Evolutionary conservation across 371 early-diverging fungal species (phyloP).

Genomic region (Massospora cicadina): DNA sequence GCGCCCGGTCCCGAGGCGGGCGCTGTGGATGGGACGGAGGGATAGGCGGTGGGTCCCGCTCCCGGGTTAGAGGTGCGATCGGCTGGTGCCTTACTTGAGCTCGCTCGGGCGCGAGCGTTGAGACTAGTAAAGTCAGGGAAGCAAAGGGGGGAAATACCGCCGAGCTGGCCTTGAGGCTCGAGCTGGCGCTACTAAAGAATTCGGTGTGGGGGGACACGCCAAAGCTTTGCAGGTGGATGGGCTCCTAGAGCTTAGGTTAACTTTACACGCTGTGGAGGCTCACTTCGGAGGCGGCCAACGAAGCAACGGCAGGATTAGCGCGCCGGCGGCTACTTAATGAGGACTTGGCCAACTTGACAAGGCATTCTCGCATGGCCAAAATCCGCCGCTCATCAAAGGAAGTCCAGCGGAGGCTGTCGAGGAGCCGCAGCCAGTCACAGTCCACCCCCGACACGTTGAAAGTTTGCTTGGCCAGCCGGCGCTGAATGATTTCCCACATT

Average conservation of each 20-base stretch:
- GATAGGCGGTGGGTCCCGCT: background rate
- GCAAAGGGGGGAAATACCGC: background rate
- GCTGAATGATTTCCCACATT: slow-evolving; percentile 43
- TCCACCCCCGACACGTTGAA: slow-evolving; percentile 31
- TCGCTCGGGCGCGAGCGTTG: background rate
- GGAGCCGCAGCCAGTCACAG: background rate
- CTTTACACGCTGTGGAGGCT: background rate
- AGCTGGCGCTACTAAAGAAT: slow-evolving; percentile 24
- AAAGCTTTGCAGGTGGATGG: slow-evolving; percentile 32
- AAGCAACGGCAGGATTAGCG: slow-evolving; percentile 16
- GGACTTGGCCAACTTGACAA: slow-evolving; percentile 45
- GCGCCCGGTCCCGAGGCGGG: background rate
- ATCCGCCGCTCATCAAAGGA: background rate
- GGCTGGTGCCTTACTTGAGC: background rate
- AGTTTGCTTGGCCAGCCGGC: slow-evolving; percentile 42
- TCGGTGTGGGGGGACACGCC: slow-evolving; percentile 53
- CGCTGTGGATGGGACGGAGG: background rate
- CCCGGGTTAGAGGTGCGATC: background rate
- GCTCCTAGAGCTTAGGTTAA: slow-evolving; percentile 17
- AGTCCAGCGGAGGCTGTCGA: background rate
- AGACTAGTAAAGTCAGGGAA: background rate
- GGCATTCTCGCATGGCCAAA: slow-evolving; percentile 51
- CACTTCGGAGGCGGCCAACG: slow-evolving; percentile 12
- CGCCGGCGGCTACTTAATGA: slow-evolving; percentile 15
- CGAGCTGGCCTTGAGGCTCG: background rate